These are phyloP conservation scores for Periconia sp. DNA, from an alignment of 2,329 filamentous ascomycete genomes.

Conservation along the genomic window DNA sequence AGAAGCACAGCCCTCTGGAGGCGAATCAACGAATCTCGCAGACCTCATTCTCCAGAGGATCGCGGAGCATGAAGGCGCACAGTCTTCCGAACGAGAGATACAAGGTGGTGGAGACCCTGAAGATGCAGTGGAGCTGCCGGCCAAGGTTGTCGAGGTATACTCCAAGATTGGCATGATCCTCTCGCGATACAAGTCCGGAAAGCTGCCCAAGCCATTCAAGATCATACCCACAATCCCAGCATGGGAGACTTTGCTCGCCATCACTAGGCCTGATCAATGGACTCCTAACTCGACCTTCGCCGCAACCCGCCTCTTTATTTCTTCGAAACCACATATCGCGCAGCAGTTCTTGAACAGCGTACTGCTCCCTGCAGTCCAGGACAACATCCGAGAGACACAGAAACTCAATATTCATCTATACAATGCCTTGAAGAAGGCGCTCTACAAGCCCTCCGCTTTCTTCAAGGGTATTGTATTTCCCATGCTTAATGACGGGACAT, in stretches of 20 bases:
- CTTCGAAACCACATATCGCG: conserved; percentile 77
- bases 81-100: conserved; percentile 53
- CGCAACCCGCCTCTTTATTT: conserved; percentile 91
- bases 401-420: conserved; percentile 97
- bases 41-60: conserved; percentile 96
- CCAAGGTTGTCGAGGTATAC: conserved; percentile 93
- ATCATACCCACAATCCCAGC: conserved; percentile 90
- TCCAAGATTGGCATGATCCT: conserved; percentile 90
- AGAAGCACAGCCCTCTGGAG: conserved; percentile 42
- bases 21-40: conserved; percentile 75
- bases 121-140: conserved; percentile 84
- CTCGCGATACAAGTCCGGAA: conserved; percentile 93
- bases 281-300: conserved; percentile 85
- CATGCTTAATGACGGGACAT: conserved; percentile 82
- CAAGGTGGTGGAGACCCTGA: conserved; percentile 67
- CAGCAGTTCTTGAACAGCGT: conserved; percentile 88
- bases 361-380: conserved; percentile 85
- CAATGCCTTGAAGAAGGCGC: conserved; percentile 86
- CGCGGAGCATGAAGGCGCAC: conserved; percentile 81
- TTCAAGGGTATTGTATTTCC: conserved; percentile 98
- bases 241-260: conserved; percentile 85
- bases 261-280: conserved; percentile 81
- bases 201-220: conserved; percentile 96
- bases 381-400: conserved; percentile 92
- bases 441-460: conserved; percentile 94